These are phyloP conservation scores for Colletotrichum melonis DNA, from an alignment of 2,329 filamentous ascomycete genomes.

Conservation along the genomic window DNA sequence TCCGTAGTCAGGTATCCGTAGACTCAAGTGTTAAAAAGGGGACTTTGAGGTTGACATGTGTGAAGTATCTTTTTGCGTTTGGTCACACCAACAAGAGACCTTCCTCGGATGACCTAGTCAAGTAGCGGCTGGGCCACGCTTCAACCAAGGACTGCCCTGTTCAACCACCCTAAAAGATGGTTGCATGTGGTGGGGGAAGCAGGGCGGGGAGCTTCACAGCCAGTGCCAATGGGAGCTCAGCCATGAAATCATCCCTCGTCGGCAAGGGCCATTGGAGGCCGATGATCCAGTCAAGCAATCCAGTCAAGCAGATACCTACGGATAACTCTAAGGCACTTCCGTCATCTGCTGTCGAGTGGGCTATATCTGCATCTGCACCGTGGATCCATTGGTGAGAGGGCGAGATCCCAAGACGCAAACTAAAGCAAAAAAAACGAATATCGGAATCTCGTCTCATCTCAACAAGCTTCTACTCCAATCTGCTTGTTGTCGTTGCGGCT, in stretches of 20 bases:
- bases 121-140: slow-evolving; percentile 17
- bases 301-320: not conserved
- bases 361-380: not conserved
- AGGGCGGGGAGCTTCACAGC: slow-evolving; percentile 24
- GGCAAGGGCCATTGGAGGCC: slow-evolving; percentile 4
- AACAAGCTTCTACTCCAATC: not conserved
- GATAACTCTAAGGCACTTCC: not conserved
- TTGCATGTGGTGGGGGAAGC: slow-evolving; percentile 32
- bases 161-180: slow-evolving; percentile 12
- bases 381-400: not conserved
- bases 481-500: no score
- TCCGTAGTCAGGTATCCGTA: not conserved
- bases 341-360: not conserved
- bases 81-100: not conserved
- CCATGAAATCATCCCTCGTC: slow-evolving; percentile 30
- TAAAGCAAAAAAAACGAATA: not conserved
- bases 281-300: not conserved
- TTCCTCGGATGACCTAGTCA: not conserved
- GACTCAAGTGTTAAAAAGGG: not conserved
- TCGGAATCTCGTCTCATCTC: not conserved
- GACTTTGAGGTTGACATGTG: slow-evolving; percentile 33
- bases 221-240: slow-evolving; percentile 17
- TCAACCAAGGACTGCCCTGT: slow-evolving; percentile 22
- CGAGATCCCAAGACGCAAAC: not conserved
- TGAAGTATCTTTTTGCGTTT: slow-evolving; percentile 7